Evolutionary conservation across 305 asterid genomes (phyloP), one percentile per base, ranked within the genome.

Genomic region (Solanum hybrid): DNA sequence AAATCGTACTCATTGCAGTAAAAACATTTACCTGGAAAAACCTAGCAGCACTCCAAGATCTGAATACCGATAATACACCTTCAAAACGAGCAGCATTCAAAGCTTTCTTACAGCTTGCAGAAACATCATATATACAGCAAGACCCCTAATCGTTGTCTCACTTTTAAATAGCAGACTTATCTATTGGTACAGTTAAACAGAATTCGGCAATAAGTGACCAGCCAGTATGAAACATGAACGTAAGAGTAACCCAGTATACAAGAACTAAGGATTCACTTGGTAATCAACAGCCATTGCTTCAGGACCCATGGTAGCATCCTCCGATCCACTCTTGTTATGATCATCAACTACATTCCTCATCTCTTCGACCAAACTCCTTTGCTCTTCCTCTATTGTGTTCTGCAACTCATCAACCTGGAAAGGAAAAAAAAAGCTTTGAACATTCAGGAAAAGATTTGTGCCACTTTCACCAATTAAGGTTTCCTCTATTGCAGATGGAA

Each of bases 321-420:
- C 98, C 89, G 90, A 78, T 4, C 93, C 95, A 5, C 93, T 95
- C 37, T 91, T 92, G 95, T 94, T 95, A 51, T 93, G 95, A 89
- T 96, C 99, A 91, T 96, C 98, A 22, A 90, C 91, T 24, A 96
- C 91, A 61, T 93, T 89, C 91, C 98, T 93, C 96, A 95, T 94
- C 94, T 97, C 99, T 94, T 97, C 99, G 90, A 94, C 92, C 93
- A 97, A 93, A 92, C 91, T 96, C 92, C 93, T 92, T 87, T 97
- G 98, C 87, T 96, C 99, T 68, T 97, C 99, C 94, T 96, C 99
- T 73, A 97, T 94, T 84, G 98, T 96, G 94, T 92, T 95, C 87
- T 97, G 99, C 89, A 97, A 91, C 93, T 96, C 99, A 92, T 97
- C 99, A 92, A 97, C 99, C 99, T 96, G 95, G 32, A 83, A 88